Evolutionary conservation across 1,139 yeast genomes (phyloP), one percentile per base, ranked within the genome.

Genomic region (Candida buenavistaensis): DNA sequence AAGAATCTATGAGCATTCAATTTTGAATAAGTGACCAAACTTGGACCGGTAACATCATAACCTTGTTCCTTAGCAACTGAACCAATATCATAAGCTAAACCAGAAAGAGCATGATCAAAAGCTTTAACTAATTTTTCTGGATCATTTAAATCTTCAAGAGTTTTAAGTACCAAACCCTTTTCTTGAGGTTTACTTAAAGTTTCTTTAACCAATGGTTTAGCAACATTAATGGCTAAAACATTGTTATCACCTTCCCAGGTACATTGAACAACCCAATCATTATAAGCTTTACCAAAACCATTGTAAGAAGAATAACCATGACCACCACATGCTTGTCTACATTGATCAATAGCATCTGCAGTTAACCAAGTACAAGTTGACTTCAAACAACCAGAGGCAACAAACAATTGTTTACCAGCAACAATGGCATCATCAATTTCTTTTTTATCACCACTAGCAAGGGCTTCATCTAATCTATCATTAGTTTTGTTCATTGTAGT

Each of bases 201-300:
- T 47, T 72, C 69, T 62, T 81, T 83, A 45, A 80, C 62, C 33
- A 82, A 74, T 39, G 84, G 81, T 62, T 83, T 76, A 44, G 96
- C 97, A 43, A 88, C 78, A 40, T 88, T 82, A 57, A 87, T 77
- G 7, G 89, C 86, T 49, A 88, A 70, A 32, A 88, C 80, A 53
- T 82, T 87, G 68, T 88, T 88, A 62, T 88, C 96, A 61, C 96
- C 96, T 67, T 88, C 97, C 97, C 97, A 88, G 14, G 96, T 88
- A 62, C 95, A 87, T 64, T 88, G 95, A 30, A 88, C 96, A 23
- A 85, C 95, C 88, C 95, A 89, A 59, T 88, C 97, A 43, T 78
- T 75, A 61, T 78, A 86, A 22, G 89, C 90, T 56, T 83, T 86
- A 35, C 95, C 96, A 54, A 88, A 85, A 4, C 92, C 96, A 46